phyloP scores from a whole-genome alignment of 331 rosid species.

The Dryas integrifolia region DNA sequence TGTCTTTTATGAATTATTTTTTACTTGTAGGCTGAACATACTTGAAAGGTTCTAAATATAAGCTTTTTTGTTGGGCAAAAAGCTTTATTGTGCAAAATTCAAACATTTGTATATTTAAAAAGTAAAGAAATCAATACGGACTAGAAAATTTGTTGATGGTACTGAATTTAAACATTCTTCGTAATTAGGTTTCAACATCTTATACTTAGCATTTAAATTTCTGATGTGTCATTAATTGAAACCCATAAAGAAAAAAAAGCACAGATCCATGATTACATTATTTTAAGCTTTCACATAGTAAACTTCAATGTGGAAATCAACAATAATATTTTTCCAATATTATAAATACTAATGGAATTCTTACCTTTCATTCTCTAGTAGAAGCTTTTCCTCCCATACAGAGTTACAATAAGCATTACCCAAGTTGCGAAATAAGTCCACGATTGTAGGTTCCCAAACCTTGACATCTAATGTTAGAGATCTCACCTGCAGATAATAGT shows the following conservation, averaged over 20 bases:
- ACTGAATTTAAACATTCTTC: neutral
- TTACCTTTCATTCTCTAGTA: conserved; percentile 56
- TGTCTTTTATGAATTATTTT: neutral
- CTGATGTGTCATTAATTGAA: neutral
- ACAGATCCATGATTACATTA: neutral
- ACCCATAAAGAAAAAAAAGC: neutral
- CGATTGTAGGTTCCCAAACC: conserved; percentile 85
- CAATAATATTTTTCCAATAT: neutral
- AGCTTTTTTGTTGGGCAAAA: neutral
- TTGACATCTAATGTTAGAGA: conserved; percentile 82
- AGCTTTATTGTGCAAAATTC: neutral
- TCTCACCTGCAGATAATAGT: conserved; percentile 75
- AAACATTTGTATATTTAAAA: neutral
- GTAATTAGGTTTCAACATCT: neutral
- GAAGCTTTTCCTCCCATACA: conserved; percentile 83
- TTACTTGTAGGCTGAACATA: neutral
- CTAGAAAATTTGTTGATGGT: neutral
- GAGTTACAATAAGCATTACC: conserved; percentile 89
- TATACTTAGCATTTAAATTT: neutral
- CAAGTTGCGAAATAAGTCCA: conserved; percentile 75
- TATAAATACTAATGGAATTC: neutral
- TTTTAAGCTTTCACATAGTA: neutral
- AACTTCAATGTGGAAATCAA: conserved; percentile 6
- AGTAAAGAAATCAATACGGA: neutral
- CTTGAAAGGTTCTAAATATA: neutral